Percentiles rank a stretch among this genome's conserved stretches.
Conservation (phyloP, 148 eudicot genomes). For the Rhododendron mucronatum region DNA sequence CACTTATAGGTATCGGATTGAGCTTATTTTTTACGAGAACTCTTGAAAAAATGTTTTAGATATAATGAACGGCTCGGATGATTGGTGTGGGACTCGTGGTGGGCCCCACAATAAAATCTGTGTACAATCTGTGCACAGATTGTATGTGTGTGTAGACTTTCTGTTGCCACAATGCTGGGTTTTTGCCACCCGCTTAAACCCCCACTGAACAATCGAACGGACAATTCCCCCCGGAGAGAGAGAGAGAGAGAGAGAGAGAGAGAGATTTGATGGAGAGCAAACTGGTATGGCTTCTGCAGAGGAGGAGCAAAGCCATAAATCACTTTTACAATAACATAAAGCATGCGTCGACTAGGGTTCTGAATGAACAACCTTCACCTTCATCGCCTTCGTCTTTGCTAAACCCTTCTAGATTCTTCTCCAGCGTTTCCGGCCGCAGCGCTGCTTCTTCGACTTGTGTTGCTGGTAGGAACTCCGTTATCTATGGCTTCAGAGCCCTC, state of each 20-base stretch:
- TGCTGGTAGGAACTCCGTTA: constrained; percentile 31
- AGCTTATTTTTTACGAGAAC: no score
- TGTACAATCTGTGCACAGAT: no score
- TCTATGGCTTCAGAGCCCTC: constrained; percentile 37
- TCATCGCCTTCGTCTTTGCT: not conserved
- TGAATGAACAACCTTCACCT: constrained; percentile 20
- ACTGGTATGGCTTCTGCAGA: constrained; percentile 47
- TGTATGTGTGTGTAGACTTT: no score
- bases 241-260: constrained; percentile 5
- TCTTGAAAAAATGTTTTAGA: no score
- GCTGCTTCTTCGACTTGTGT: constrained; percentile 12
- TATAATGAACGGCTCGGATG: no score
- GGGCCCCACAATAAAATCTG: no score
- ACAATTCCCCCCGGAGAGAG: not conserved
- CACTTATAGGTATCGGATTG: no score
- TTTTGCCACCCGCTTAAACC: not conserved
- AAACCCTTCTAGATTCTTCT: constrained; percentile 33
- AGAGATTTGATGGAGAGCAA: constrained; percentile 35
- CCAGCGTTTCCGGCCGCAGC: constrained; percentile 21
- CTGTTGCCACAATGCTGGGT: not conserved
- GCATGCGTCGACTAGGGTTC: constrained; percentile 17
- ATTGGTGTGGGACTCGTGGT: no score
- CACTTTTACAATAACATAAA: constrained; percentile 23
- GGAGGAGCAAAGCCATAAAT: constrained; percentile 29
- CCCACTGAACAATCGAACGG: not conserved